A percentile compares a stretch with the other conserved stretches of the same genome.
These are phyloP conservation scores for Zygosaccharomyces sapae DNA, from an alignment of 1,139 yeast genomes.

Conservation along the genomic window DNA sequence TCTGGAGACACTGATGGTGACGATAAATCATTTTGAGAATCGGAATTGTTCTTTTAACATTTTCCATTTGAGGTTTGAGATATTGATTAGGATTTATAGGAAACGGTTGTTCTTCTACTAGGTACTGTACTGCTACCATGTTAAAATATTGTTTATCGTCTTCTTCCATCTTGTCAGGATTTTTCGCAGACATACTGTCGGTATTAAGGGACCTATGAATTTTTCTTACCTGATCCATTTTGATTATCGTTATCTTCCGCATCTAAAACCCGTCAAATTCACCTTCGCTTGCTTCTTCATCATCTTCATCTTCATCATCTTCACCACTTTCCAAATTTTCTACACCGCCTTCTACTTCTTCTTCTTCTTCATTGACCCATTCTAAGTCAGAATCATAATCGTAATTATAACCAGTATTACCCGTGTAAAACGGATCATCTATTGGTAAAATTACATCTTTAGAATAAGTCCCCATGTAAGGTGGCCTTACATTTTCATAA, in stretches of 20 bases:
- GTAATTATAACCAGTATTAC: constrained; percentile 50
- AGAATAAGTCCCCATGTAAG: constrained; percentile 75
- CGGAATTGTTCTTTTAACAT: constrained; percentile 6
- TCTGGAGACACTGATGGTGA: constrained; percentile 21
- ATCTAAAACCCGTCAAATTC: constrained; percentile 73
- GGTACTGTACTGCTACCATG: constrained; percentile 24
- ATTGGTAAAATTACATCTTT: constrained; percentile 31
- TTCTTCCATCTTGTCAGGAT: constrained; percentile 20
- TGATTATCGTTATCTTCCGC: constrained; percentile 43
- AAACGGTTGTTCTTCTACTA: constrained; percentile 39
- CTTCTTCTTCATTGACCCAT: constrained; percentile 64
- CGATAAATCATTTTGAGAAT: constrained; percentile 9
- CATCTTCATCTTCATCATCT: constrained; percentile 56
- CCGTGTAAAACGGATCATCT: constrained; percentile 45
- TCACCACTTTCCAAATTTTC: constrained; percentile 60
- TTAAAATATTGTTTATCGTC: constrained; percentile 34
- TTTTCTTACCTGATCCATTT: constrained; percentile 33
- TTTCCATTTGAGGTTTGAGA: constrained; percentile 2
- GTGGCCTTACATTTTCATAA: constrained; percentile 77
- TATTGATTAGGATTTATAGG: constrained; percentile 59
- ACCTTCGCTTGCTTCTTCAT: constrained; percentile 43
- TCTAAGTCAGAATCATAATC: constrained; percentile 76
- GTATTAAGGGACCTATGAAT: constrained; percentile 59
- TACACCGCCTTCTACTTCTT: constrained; percentile 59
- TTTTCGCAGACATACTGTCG: constrained; percentile 42